Conservation (phyloP, 1,284 basidiomycete genomes). For the Puccinia triticina region DNA sequence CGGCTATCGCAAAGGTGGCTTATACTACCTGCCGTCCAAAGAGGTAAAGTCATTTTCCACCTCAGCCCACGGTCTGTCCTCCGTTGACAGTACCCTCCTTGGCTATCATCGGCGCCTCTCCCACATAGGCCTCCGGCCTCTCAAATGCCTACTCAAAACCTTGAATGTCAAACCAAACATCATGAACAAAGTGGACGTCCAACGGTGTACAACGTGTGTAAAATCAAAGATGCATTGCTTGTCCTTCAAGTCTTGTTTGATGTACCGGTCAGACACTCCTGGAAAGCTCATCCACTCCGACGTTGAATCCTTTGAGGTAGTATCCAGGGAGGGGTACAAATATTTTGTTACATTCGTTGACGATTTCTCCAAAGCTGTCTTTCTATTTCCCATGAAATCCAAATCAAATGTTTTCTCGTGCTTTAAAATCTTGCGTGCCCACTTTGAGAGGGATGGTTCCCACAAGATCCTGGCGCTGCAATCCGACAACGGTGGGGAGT, state of each 20-base stretch:
- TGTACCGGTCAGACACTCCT: neutral
- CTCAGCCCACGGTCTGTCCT: no score
- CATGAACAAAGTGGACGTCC: no score
- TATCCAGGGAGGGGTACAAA: no score
- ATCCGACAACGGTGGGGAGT: neutral
- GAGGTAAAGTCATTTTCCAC: no score
- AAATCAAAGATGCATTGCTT: slow-evolving; percentile 23
- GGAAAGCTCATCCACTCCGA: slow-evolving; percentile 16
- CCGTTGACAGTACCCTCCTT: no score
- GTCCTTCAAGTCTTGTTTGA: no score
- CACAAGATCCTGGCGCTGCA: neutral
- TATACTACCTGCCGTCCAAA: neutral
- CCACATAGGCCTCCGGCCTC: no score
- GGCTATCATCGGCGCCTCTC: no score
- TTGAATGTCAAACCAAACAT: no score
- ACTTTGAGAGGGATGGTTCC: slow-evolving; percentile 54
- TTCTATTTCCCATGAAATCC: slow-evolving; percentile 2
- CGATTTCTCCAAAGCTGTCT: neutral
- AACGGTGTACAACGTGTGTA: neutral
- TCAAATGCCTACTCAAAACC: no score
- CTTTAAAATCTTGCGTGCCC: slow-evolving; percentile 17
- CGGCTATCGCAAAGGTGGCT: neutral
- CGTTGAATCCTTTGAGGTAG: neutral
- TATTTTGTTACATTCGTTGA: slow-evolving; percentile 1
- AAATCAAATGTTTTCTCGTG: slow-evolving; percentile 1